Conservation (phyloP, 2,329 filamentous ascomycete genomes). For the Bisporella sp. region DNA sequence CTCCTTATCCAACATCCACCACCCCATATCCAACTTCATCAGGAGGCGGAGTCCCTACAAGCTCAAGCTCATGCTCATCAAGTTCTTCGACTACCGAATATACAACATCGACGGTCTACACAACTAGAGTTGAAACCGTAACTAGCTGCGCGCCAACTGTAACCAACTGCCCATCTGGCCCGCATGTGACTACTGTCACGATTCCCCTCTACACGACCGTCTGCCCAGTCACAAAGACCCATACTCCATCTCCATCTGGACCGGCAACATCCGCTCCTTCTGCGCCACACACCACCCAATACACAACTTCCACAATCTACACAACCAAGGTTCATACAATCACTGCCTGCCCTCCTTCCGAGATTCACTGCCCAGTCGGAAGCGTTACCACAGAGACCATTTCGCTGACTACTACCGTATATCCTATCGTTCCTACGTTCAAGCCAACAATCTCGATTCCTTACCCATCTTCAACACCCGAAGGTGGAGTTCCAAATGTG, state of each 20-base stretch:
- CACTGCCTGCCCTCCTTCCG: conserved; percentile 18
- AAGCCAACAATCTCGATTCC: background rate
- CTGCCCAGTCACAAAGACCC: conserved; percentile 1
- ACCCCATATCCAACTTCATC: background rate
- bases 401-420: conserved; percentile 20
- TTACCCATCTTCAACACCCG: background rate
- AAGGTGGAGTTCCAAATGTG: background rate
- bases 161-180: background rate
- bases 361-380: conserved; percentile 19
- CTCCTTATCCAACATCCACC: background rate
- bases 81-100: background rate
- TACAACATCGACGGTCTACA: background rate
- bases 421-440: conserved; percentile 11
- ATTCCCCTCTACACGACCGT: background rate
- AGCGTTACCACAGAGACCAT: conserved; percentile 20
- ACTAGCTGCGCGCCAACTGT: background rate
- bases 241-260: background rate
- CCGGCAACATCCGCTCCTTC: background rate
- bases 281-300: background rate
- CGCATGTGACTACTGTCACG: background rate
- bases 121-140: background rate
- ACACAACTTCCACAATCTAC: conserved; percentile 19
- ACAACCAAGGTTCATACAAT: conserved; percentile 18
- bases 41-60: background rate
- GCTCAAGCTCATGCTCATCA: background rate